Evolutionary conservation across 2,329 filamentous ascomycete species (phyloP).

Genomic region (Aureobasidium sp.): DNA sequence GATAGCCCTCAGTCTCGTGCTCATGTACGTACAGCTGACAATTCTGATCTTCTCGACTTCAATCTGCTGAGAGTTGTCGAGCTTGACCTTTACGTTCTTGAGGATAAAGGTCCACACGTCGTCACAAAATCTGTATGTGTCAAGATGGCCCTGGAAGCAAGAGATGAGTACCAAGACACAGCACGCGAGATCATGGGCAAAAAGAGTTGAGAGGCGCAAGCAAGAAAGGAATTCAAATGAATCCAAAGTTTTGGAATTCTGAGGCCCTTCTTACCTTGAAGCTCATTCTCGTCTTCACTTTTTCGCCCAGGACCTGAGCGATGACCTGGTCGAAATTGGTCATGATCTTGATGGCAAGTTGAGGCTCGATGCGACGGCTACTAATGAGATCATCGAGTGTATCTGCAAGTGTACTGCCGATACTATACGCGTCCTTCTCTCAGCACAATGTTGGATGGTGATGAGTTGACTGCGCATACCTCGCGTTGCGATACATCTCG

Average conservation of each 20-base stretch:
- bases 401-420: slow-evolving; percentile 88
- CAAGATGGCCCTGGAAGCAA: slow-evolving; percentile 69
- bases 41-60: slow-evolving; percentile 94
- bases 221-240: neutral
- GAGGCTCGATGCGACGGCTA: slow-evolving; percentile 89
- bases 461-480: slow-evolving; percentile 54
- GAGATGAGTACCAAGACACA: too few relatives aligned
- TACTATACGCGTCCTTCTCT: slow-evolving; percentile 49
- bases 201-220: too few relatives aligned
- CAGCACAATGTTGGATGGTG: slow-evolving; percentile 18
- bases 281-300: slow-evolving; percentile 77
- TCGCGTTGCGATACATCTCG: slow-evolving; percentile 96
- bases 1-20: too few relatives aligned
- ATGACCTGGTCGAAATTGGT: slow-evolving; percentile 92
- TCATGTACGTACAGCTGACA: slow-evolving; percentile 80
- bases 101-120: slow-evolving; percentile 99
- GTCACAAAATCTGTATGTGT: slow-evolving; percentile 98
- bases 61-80: slow-evolving; percentile 69
- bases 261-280: slow-evolving; percentile 8
- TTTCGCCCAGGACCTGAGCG: slow-evolving; percentile 82
- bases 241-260: too few relatives aligned
- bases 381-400: slow-evolving; percentile 96
- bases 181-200: too few relatives aligned
- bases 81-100: slow-evolving; percentile 98
- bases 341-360: slow-evolving; percentile 97